These are phyloP conservation scores for Purpureocillium takamizusanense DNA, from an alignment of 2,329 filamentous ascomycete genomes.

Conservation along the genomic window DNA sequence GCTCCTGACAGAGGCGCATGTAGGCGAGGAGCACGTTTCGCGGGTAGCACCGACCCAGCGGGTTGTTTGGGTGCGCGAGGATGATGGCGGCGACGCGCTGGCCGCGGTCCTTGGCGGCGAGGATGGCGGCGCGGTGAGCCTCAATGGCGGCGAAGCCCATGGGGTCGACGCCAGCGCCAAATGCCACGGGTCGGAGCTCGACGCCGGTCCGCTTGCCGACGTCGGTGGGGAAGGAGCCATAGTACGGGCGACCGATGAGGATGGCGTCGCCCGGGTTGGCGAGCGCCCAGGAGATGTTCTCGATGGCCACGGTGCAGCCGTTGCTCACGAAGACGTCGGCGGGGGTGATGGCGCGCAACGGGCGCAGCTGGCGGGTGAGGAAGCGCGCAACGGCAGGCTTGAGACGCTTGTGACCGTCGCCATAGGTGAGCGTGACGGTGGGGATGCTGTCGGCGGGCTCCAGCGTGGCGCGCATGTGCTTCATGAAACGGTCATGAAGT, in stretches of 20 bases:
- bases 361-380: constrained; percentile 22
- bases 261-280: constrained; percentile 29
- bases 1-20: constrained; percentile 35
- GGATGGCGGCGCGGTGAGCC: constrained; percentile 34
- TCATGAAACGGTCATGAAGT: constrained; percentile 35
- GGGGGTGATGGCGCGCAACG: constrained; percentile 17
- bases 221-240: constrained; percentile 38
- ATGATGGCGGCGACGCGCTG: constrained; percentile 36
- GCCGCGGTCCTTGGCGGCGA: constrained; percentile 27
- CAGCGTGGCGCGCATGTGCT: constrained; percentile 30
- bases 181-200: constrained; percentile 32
- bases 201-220: constrained; percentile 31
- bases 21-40: constrained; percentile 26
- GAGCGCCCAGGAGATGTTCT: constrained; percentile 29
- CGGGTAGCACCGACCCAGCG: constrained; percentile 38
- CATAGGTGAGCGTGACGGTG: constrained; percentile 27
- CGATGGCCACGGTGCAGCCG: constrained; percentile 30
- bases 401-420: constrained; percentile 27
- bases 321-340: constrained; percentile 27
- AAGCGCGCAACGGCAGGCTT: constrained; percentile 23
- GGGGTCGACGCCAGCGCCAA: constrained; percentile 30
- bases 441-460: constrained; percentile 10
- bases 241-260: constrained; percentile 33
- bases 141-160: constrained; percentile 28
- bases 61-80: constrained; percentile 42